These are phyloP conservation scores for Karstenula rhodostoma DNA, from an alignment of 2,329 filamentous ascomycete genomes.

Conservation along the genomic window DNA sequence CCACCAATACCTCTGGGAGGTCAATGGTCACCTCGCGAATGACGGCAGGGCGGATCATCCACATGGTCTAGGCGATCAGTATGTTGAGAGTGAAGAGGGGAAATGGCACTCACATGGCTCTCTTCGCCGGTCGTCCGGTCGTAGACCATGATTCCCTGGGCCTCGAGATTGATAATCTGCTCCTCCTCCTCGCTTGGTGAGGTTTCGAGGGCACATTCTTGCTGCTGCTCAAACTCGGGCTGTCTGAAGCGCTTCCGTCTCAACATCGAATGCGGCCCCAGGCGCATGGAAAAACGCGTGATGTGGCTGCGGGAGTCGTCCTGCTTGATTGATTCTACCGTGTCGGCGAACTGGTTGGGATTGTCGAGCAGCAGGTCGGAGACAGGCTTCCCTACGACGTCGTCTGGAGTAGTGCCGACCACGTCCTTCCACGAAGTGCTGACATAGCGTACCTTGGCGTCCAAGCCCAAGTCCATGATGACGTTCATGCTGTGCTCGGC, in stretches of 20 bases:
- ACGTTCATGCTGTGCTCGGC: conserved; percentile 97
- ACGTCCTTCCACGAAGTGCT: conserved; percentile 96
- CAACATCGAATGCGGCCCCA: conserved; percentile 48
- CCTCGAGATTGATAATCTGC: conserved; percentile 80
- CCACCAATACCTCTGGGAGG: conserved; percentile 85
- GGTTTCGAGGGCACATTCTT: conserved; percentile 40
- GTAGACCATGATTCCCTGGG: conserved; percentile 98
- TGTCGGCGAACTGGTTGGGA: conserved; percentile 79
- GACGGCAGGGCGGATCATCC: conserved; percentile 96
- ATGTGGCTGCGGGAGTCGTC: conserved; percentile 94
- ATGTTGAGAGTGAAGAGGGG: background rate
- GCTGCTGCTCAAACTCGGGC: conserved; percentile 36
- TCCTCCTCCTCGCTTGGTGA: conserved; percentile 45
- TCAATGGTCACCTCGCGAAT: conserved; percentile 95
- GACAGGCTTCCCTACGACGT: conserved; percentile 79
- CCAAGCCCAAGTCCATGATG: conserved; percentile 90
- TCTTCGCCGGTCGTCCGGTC: conserved; percentile 85
- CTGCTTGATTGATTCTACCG: conserved; percentile 82
- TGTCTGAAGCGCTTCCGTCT: conserved; percentile 39
- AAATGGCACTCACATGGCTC: conserved; percentile 76
- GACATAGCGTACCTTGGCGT: conserved; percentile 92
- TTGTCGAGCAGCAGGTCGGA: conserved; percentile 83
- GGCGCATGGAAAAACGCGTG: conserved; percentile 52
- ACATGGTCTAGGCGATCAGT: conserved; percentile 81
- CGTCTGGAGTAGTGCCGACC: conserved; percentile 78